Conservation (phyloP, 768 basidiomycete species). For the Phlebiopsis flavidoalba region DNA sequence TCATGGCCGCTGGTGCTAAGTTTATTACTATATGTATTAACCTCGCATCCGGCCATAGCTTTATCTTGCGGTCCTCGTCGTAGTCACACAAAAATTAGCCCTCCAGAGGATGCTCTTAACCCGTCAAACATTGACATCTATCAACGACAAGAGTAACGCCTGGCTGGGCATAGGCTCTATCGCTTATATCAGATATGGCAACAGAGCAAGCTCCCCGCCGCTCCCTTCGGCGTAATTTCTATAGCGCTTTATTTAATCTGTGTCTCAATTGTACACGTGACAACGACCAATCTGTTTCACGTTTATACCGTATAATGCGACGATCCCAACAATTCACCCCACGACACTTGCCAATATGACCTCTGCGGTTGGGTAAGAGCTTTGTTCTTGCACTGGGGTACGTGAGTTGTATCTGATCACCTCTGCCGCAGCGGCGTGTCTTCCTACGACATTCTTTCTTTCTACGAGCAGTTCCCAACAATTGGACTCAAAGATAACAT, state of each 20-base stretch:
- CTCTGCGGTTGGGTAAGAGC: not conserved
- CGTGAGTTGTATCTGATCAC: not conserved
- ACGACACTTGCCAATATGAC: not conserved
- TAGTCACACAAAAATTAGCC: not conserved
- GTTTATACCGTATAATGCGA: not conserved
- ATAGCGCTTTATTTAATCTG: not conserved
- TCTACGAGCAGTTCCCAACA: not conserved
- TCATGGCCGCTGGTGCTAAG: too few species aligned
- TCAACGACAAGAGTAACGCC: not conserved
- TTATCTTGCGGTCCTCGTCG: not conserved
- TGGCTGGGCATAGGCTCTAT: not conserved
- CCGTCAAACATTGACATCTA: not conserved
- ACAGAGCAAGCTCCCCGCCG: not conserved
- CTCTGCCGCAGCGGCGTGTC: not conserved
- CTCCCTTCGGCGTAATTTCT: not conserved
- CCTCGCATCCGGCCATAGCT: too few species aligned
- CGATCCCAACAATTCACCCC: not conserved
- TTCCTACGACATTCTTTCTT: not conserved
- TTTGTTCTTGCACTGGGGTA: not conserved
- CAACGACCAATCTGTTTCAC: not conserved
- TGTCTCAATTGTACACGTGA: not conserved
- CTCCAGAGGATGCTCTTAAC: not conserved
- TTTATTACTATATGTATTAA: too few species aligned
- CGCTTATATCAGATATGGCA: not conserved
- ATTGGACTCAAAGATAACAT: slow-evolving; percentile 2